Percentiles rank a stretch among this genome's conserved stretches.
Evolutionary conservation across 1,284 basidiomycete genomes (phyloP).

Genomic region (Apiotrichum gracile): DNA sequence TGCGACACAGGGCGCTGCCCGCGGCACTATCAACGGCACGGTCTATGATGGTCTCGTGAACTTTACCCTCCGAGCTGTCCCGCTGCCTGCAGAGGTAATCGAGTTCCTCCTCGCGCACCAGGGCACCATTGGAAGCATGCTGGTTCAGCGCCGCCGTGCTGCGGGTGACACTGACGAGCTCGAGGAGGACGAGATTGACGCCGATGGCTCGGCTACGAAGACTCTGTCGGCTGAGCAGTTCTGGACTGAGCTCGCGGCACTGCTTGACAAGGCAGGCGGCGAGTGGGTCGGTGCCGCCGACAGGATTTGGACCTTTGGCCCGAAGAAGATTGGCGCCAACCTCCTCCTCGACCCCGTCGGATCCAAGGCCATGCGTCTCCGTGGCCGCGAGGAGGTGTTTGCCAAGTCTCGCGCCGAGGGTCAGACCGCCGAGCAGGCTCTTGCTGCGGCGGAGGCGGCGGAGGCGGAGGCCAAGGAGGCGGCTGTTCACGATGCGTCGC

Average conservation of each 20-base stretch:
- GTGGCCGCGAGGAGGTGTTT: constrained; percentile 35
- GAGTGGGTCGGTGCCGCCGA: constrained; percentile 75
- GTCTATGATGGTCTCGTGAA: constrained; percentile 67
- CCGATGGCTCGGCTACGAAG: constrained; percentile 47
- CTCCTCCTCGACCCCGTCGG: constrained; percentile 64
- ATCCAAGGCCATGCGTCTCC: constrained; percentile 26
- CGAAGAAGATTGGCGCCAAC: constrained; percentile 79
- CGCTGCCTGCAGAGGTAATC: constrained; percentile 63
- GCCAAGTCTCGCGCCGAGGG: constrained; percentile 39
- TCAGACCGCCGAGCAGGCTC: constrained; percentile 40
- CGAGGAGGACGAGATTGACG: constrained; percentile 27
- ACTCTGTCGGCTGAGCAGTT: constrained; percentile 69
- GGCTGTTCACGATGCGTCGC: constrained; percentile 7
- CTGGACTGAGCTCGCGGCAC: constrained; percentile 65
- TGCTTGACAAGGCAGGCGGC: constrained; percentile 63
- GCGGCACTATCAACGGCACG: constrained; percentile 71
- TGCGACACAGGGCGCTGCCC: constrained; percentile 63
- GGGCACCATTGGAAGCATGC: constrained; percentile 36
- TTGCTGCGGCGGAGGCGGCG: constrained; percentile 24
- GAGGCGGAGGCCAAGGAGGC: constrained; percentile 17
- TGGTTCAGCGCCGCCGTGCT: constrained; percentile 36
- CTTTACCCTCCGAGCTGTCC: constrained; percentile 77
- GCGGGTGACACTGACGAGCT: constrained; percentile 19
- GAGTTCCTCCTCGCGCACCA: constrained; percentile 71
- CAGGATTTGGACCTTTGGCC: constrained; percentile 85